These are phyloP conservation scores for Hanseniaspora clermontiae DNA, from an alignment of 805 yeast genomes.

Conservation along the genomic window DNA sequence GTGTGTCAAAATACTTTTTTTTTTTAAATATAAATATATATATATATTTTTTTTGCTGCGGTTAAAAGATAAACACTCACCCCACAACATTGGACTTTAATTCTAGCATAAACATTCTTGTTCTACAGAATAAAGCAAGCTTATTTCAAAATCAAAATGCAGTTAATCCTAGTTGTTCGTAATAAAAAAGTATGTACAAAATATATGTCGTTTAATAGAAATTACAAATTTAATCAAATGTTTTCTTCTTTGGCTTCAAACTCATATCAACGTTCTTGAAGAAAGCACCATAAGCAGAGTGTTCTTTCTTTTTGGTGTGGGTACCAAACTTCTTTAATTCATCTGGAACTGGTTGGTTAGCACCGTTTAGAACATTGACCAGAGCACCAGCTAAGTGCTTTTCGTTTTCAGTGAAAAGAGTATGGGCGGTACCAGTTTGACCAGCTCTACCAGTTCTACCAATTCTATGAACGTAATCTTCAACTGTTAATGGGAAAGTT, in stretches of 20 bases:
- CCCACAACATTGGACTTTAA: too few species aligned
- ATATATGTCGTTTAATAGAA: background rate
- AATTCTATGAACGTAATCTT: conserved; percentile 92
- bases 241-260: conserved; percentile 79
- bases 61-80: too few species aligned
- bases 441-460: conserved; percentile 99
- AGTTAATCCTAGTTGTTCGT: background rate
- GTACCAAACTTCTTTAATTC: conserved; percentile 91
- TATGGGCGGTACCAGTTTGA: conserved; percentile 84
- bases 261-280: conserved; percentile 82
- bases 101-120: too few species aligned
- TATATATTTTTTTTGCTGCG: too few species aligned
- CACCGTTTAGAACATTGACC: conserved; percentile 83
- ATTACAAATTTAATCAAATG: conserved; percentile 40
- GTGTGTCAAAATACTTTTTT: too few species aligned
- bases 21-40: too few species aligned
- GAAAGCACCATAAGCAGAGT: conserved; percentile 96
- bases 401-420: conserved; percentile 91
- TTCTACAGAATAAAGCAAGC: too few species aligned
- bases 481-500: conserved; percentile 92
- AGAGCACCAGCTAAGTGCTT: conserved; percentile 92
- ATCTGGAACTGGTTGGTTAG: conserved; percentile 90
- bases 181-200: background rate
- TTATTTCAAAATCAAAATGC: too few species aligned
- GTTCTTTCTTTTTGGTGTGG: conserved; percentile 95